Evolutionary conservation across 352 stramenopile species (phyloP).

Genomic region (Phytophthora ohioensis): DNA sequence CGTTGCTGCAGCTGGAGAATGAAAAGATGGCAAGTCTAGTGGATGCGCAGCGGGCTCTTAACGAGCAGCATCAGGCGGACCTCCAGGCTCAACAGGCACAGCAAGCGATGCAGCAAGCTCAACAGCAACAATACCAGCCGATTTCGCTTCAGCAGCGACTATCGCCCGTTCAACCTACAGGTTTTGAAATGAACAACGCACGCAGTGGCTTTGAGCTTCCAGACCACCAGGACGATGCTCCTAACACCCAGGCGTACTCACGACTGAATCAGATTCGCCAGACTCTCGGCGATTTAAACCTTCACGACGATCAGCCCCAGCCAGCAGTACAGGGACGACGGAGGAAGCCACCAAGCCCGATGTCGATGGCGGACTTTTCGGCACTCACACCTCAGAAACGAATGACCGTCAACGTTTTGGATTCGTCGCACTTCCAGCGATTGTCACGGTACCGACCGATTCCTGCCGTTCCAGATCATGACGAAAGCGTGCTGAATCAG

Average conservation of each 20-base stretch:
- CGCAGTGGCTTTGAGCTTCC: constrained; percentile 3
- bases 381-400: constrained; percentile 36
- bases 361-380: constrained; percentile 78
- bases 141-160: constrained; percentile 27
- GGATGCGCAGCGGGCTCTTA: constrained; percentile 64
- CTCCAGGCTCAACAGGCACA: constrained; percentile 44
- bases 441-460: constrained; percentile 46
- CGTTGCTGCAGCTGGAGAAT: constrained; percentile 77
- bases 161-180: constrained; percentile 30
- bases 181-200: constrained; percentile 15
- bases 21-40: constrained; percentile 75
- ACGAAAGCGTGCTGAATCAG: constrained; percentile 58
- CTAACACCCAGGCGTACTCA: constrained; percentile 26
- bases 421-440: constrained; percentile 55
- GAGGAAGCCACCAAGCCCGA: constrained; percentile 49
- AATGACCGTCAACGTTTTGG: constrained; percentile 30
- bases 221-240: constrained; percentile 11
- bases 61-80: constrained; percentile 66
- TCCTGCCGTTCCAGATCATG: constrained; percentile 17
- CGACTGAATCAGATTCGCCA: constrained; percentile 40
- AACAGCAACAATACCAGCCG: constrained; percentile 40
- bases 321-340: constrained; percentile 30
- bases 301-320: constrained; percentile 28
- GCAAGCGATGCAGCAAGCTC: constrained; percentile 31
- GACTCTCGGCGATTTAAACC: constrained; percentile 31